A percentile compares a stretch with the other conserved stretches of the same genome.
These are phyloP conservation scores for Ascochyta viciae-villosae DNA, from an alignment of 2,329 filamentous ascomycete genomes.

Conservation along the genomic window DNA sequence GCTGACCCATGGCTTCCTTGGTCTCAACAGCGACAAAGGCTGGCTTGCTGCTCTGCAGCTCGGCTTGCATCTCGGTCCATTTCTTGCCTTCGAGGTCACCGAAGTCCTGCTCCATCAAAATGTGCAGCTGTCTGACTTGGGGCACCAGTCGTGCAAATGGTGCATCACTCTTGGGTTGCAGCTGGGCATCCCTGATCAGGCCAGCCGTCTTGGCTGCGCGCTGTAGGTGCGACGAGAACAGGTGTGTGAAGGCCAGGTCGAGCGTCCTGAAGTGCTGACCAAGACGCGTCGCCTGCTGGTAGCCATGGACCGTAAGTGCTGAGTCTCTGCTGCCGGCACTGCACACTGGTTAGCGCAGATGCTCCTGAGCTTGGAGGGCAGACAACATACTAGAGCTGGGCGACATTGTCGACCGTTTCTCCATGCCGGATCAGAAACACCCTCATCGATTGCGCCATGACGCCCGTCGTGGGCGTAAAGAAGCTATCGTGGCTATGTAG, in stretches of 20 bases:
- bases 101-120: constrained; percentile 76
- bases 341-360: constrained; percentile 22
- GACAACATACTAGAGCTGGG: constrained; percentile 69
- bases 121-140: constrained; percentile 32
- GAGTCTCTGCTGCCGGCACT: constrained; percentile 84
- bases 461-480: constrained; percentile 26
- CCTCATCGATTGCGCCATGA: constrained; percentile 56
- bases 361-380: not conserved
- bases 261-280: constrained; percentile 70
- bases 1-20: constrained; percentile 67
- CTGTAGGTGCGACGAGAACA: constrained; percentile 81
- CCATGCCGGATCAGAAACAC: constrained; percentile 85
- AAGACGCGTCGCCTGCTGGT: constrained; percentile 77
- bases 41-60: constrained; percentile 50
- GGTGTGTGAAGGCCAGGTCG: constrained; percentile 69
- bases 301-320: constrained; percentile 79
- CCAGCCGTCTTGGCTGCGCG: constrained; percentile 76
- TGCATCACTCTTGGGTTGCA: constrained; percentile 1
- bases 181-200: constrained; percentile 67
- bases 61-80: constrained; percentile 54
- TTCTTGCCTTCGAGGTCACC: constrained; percentile 72
- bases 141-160: constrained; percentile 18
- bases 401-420: constrained; percentile 90
- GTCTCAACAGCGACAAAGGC: constrained; percentile 70
- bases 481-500: not conserved